Conservation (phyloP, 495 filamentous ascomycete genomes). For the Aspergillus panamensis region DNA sequence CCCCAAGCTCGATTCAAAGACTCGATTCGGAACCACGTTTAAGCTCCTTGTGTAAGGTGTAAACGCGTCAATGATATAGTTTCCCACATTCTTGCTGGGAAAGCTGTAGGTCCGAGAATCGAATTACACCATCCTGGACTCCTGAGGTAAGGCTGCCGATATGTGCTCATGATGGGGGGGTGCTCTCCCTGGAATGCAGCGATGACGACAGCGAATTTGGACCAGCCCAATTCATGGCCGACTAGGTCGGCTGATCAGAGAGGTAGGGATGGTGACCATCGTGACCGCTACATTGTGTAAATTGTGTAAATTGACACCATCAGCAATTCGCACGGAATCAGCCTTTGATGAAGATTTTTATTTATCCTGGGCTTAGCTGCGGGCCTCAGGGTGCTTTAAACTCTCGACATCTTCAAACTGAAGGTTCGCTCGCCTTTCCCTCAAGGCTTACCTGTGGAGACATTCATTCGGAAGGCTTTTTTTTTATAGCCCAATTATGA, state of each 20-base stretch:
- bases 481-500: background rate
- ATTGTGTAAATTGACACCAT: background rate
- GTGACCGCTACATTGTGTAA: background rate
- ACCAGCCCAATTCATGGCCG: background rate
- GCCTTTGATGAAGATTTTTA: background rate
- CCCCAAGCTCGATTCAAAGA: background rate
- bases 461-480: slow-evolving; percentile 6
- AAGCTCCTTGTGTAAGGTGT: background rate
- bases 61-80: slow-evolving; percentile 8
- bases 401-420: background rate
- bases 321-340: background rate
- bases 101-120: slow-evolving; percentile 1
- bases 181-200: slow-evolving; percentile 6
- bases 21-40: slow-evolving; percentile 3
- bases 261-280: background rate
- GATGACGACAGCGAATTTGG: background rate
- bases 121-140: background rate
- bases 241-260: background rate
- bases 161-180: slow-evolving; percentile 1
- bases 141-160: background rate
- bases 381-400: background rate
- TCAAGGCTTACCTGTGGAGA: background rate
- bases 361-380: background rate
- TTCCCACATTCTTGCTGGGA: slow-evolving; percentile 11
- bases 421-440: no score